Base-by-base conservation (phyloP, 2,329 filamentous ascomycete genomes). In the Diaporthe capsici region DNA sequence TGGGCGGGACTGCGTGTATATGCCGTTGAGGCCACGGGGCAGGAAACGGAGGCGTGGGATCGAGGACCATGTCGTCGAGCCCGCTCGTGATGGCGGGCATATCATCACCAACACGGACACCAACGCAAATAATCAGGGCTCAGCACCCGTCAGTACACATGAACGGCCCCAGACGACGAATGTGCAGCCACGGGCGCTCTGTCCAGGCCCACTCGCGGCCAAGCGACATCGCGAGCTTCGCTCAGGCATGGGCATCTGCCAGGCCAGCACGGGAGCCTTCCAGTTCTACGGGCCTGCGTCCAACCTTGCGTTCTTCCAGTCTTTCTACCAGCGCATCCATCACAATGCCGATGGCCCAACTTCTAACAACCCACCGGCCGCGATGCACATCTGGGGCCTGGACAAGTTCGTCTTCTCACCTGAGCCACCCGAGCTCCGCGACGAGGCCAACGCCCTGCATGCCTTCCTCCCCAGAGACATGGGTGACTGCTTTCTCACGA, bases 311-410 rank as follows among this genome's bases (percentile, higher is more conserved):
- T 65, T 65, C 42, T 13, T 65, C 8, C 60, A 65, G 15, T 44
- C 25, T 1, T 65, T 65, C 42, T 65, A 65, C 60, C 25, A 65
- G 17, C 60, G 60, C 4, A 65, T 65, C 13, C 39, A 65, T 31
- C 39, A 65, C 4, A 65, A 65, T 31, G 39, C 25, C 20, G 60
- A 65, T 22, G 42, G 39, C 39, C 15, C 25, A 17, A 3, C n/a
- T 9, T 44, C 60, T 4, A 25, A 31, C 2, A n/a, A 31, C 15
- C 25, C 60, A 0, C 42, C 60, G 7, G 42, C 60, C 12, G 60
- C 60, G 60, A 47, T 47, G 60, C 60, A 65, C 9, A 65, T 47
- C 39, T 65, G 60, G 60, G 60, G 60, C 0, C n/a, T 65, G 25
- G 42, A 65, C 42, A 65, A 65, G 25, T 65, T 47, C 17, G 9